These are phyloP conservation scores for Erythrophleum ivorense DNA, from an alignment of 331 rosid species.

Conservation along the genomic window DNA sequence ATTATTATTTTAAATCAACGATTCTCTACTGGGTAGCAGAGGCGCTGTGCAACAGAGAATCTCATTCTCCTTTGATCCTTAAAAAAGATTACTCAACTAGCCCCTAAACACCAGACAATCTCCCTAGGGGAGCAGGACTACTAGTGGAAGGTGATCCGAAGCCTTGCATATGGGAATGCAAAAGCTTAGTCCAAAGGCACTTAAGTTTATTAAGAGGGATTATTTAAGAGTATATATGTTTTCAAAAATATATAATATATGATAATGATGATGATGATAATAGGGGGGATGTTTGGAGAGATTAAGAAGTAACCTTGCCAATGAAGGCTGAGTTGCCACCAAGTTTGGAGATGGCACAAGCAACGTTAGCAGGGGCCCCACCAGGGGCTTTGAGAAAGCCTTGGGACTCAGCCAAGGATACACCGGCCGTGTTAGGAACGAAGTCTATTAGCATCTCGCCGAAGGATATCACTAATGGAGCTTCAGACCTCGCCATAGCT, in stretches of 20 bases:
- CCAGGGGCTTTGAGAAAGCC: constrained; percentile 68
- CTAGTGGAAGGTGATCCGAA: too few relatives aligned
- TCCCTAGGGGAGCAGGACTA: too few relatives aligned
- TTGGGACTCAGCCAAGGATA: constrained; percentile 65
- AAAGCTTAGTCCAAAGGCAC: too few relatives aligned
- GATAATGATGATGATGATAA: not conserved
- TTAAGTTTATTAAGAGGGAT: too few relatives aligned
- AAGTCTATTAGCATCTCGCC: constrained; percentile 83
- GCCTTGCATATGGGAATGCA: too few relatives aligned
- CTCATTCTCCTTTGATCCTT: too few relatives aligned
- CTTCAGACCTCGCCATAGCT: not conserved
- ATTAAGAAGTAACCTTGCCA: constrained; percentile 56
- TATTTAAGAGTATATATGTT: not conserved
- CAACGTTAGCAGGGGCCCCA: constrained; percentile 83
- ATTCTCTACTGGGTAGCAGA: too few relatives aligned
- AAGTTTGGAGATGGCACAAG: constrained; percentile 71
- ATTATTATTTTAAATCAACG: too few relatives aligned
- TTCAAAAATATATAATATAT: not conserved
- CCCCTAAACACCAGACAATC: too few relatives aligned
- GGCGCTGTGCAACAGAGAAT: too few relatives aligned
- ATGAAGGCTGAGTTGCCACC: constrained; percentile 71
- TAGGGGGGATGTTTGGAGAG: not conserved
- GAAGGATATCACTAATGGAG: constrained; percentile 50
- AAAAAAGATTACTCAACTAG: too few relatives aligned
- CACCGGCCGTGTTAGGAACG: constrained; percentile 66